Evolutionary conservation across 306 rosid species (phyloP).

Genomic region (Pueraria montana): DNA sequence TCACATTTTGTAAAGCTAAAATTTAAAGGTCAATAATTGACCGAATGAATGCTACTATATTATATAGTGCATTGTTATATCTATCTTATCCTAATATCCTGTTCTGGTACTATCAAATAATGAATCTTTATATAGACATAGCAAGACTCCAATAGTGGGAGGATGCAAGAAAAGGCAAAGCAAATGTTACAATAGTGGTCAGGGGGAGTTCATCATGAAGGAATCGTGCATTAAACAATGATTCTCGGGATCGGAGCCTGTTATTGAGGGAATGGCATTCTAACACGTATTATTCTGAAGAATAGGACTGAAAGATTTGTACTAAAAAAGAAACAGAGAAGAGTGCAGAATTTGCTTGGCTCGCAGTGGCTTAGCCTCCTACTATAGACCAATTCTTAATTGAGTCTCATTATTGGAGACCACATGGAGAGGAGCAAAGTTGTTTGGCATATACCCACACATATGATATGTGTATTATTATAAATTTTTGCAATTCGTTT

Average conservation of each 20-base stretch:
- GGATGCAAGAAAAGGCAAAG: conserved; percentile 35
- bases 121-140: conserved; percentile 47
- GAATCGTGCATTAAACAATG: conserved; percentile 39
- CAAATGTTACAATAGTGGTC: conserved; percentile 32
- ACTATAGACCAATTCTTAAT: conserved; percentile 17
- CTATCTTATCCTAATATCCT: conserved; percentile 40
- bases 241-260: conserved; percentile 62
- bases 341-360: conserved; percentile 48
- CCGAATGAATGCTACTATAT: background rate
- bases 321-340: background rate
- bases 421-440: conserved; percentile 57
- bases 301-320: conserved; percentile 34
- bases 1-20: conserved; percentile 47
- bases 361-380: conserved; percentile 36
- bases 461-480: background rate
- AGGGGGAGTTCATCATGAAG: conserved; percentile 53
- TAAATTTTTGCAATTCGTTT: background rate
- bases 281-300: conserved; percentile 49
- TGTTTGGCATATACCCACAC: conserved; percentile 37
- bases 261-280: conserved; percentile 45
- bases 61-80: conserved; percentile 18
- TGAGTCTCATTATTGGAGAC: conserved; percentile 59
- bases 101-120: conserved; percentile 24
- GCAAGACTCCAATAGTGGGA: conserved; percentile 47
- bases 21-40: conserved; percentile 74